Evolutionary conservation across 352 stramenopile species (phyloP), one percentile per base, ranked within the genome.

Genomic region (Elongisporangium anandrum): DNA sequence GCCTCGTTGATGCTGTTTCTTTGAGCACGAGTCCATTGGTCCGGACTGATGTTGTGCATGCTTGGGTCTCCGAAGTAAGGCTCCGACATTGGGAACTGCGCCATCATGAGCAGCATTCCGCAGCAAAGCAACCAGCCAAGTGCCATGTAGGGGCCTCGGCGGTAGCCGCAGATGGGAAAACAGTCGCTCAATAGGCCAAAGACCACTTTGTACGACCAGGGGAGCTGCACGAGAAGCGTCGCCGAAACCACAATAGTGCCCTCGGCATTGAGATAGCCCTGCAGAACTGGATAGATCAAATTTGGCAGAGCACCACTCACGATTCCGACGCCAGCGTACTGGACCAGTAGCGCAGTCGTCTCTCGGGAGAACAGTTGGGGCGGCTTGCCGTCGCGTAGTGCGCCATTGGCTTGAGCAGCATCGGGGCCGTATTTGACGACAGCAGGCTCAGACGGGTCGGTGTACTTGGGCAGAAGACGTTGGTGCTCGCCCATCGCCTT

Each of bases 181-280:
- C 69, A 79, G 59, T 84, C 74, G 49, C 70, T 77, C 23, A 79
- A 50, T 9, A 81, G 54, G 20, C 68, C 74, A 53, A 84, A 81
- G 41, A 84, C 66, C 47, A 73, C 72, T 56, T 84, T 84, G 64
- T 79, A 75, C 13, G 60, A 79, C 64, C 68, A 84, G 6, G 72
- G 72, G 4, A 84, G 66, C 53, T 76, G 69, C 16, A 84, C 71
- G 26, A 79, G 50, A n/a, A 79, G 61, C 6, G 65, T 75, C 0
- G 73, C 73, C 2, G 73, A 76, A 12, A 77, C 70, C 16, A 74
- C 66, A 17, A 67, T 76, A 10, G 70, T 80, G 38, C 71, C 73
- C 22, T 79, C 70, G 54, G 72, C 69, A 23, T 83, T 80, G 39
- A 83, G 55, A 50, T 80, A 83, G 54, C 70, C 72, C 21, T 78